Evolutionary conservation across 1,284 basidiomycete genomes (phyloP).

Genomic region (Papiliotrema terrestris): DNA sequence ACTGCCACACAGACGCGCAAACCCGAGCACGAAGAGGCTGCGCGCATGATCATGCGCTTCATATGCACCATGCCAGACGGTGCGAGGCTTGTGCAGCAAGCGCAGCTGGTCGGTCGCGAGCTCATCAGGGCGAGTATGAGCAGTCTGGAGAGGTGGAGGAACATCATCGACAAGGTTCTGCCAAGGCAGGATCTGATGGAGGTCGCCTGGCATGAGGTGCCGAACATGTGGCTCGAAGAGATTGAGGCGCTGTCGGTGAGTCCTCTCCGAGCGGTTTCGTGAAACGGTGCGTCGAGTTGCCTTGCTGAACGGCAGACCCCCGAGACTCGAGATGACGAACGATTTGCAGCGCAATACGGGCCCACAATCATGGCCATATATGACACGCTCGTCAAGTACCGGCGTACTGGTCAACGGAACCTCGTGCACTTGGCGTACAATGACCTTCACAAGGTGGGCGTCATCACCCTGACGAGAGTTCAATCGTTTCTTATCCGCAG

Average conservation of each 20-base stretch:
- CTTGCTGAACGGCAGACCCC: slow-evolving; percentile 12
- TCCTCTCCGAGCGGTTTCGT: no score
- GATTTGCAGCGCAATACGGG: slow-evolving; percentile 31
- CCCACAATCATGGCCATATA: slow-evolving; percentile 18
- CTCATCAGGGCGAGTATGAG: slow-evolving; percentile 37
- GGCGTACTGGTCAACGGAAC: slow-evolving; percentile 15
- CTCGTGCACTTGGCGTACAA: slow-evolving; percentile 28
- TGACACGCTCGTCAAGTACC: slow-evolving; percentile 20
- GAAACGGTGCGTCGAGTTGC: no score
- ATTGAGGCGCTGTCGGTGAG: slow-evolving; percentile 23
- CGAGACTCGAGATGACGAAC: slow-evolving; percentile 39
- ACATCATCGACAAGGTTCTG: slow-evolving; percentile 27
- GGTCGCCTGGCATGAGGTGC: slow-evolving; percentile 31
- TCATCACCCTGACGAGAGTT: not conserved
- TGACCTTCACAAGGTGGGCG: slow-evolving; percentile 27
- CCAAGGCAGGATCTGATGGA: slow-evolving; percentile 34
- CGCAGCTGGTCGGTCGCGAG: slow-evolving; percentile 38
- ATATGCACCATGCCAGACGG: slow-evolving; percentile 36
- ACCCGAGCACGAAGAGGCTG: slow-evolving; percentile 35
- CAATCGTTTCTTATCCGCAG: slow-evolving; percentile 10
- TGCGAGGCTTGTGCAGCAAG: slow-evolving; percentile 33
- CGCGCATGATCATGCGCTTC: slow-evolving; percentile 39
- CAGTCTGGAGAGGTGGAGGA: slow-evolving; percentile 38
- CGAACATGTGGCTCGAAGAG: slow-evolving; percentile 29
- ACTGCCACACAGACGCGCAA: slow-evolving; percentile 42